Evolutionary conservation across 2,329 filamentous ascomycete genomes (phyloP), one percentile per base, ranked within the genome.

Genomic region (Herpotrichia juniperi): DNA sequence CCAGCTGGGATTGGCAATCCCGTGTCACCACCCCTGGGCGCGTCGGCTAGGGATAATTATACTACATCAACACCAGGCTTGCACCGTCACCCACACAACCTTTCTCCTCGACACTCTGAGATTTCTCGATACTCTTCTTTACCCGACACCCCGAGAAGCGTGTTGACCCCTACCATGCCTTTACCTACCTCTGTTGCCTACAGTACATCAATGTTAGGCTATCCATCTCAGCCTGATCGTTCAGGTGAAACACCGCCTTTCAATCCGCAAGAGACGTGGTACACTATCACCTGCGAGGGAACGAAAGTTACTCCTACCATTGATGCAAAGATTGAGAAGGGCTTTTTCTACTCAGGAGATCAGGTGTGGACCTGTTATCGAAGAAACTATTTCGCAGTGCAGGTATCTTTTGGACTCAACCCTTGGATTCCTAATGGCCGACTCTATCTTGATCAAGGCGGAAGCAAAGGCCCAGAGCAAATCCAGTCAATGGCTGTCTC

Each of bases 321-420:
- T 57, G 81, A 87, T 25, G 90, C 90, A 30, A 88, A 86, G 63
- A 91, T 96, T 53, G 90, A 96, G 71, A 96, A 96, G 64, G 92
- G 92, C 0, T 96, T 96, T 75, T 96, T 96, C 69, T 78, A 87
- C 44, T 78, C 78, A 30, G 83, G 83, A 3, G 92, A 96, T 49
- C 81, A 84, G 16, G 90, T 93, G 63, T 96, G 91, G 91, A 96
- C 92, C 0, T 96, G 92, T 76, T 96, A 96, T 70, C 83, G 92
- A 28, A 83, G 93, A 37, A 96, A 96, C 71, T 96, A 96, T 74
- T 94, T 96, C 70, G 88, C 90, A 0, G 91, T 94, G 47, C 85
- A 87, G 46, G 93, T 90, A 71, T 90, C 88, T 2, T 96, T 88
- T 74, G 83, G 82, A 11, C 77, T 96, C 21, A 79, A 81, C 34